Percentiles rank a stretch among this genome's conserved stretches.
These are phyloP conservation scores for Aspergillus hiratsukae DNA, from an alignment of 2,329 filamentous ascomycete species.

Conservation along the genomic window DNA sequence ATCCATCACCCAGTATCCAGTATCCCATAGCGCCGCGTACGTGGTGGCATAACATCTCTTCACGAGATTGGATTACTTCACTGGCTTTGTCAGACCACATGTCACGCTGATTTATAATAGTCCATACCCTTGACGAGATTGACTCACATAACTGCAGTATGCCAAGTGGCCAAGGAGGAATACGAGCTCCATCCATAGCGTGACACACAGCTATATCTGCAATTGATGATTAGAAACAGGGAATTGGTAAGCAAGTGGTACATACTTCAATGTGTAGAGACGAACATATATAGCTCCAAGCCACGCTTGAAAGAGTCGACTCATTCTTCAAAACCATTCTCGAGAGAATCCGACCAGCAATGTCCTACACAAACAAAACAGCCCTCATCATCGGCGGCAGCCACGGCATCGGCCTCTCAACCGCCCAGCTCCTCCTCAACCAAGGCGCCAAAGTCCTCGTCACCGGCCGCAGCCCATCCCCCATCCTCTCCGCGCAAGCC, in stretches of 20 bases:
- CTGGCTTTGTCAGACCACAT: background rate
- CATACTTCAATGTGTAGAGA: background rate
- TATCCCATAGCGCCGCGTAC: too few species aligned
- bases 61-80: background rate
- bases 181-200: background rate
- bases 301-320: background rate
- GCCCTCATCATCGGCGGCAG: conserved; percentile 9
- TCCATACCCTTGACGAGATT: background rate
- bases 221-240: background rate
- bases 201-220: background rate
- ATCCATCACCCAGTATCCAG: too few species aligned
- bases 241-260: background rate
- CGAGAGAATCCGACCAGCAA: background rate
- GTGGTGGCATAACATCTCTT: too few species aligned
- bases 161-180: background rate
- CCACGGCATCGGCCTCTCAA: conserved; percentile 12
- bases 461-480: conserved; percentile 7
- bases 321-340: background rate
- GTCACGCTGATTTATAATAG: background rate
- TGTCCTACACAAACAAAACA: conserved; percentile 2
- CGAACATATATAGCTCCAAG: background rate
- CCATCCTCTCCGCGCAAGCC: conserved; percentile 1
- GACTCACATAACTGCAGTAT: background rate
- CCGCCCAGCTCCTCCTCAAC: conserved; percentile 6
- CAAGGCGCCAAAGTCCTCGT: conserved; percentile 7